These are phyloP conservation scores for Moelleriella libera DNA, from an alignment of 2,329 filamentous ascomycete species.

Conservation along the genomic window DNA sequence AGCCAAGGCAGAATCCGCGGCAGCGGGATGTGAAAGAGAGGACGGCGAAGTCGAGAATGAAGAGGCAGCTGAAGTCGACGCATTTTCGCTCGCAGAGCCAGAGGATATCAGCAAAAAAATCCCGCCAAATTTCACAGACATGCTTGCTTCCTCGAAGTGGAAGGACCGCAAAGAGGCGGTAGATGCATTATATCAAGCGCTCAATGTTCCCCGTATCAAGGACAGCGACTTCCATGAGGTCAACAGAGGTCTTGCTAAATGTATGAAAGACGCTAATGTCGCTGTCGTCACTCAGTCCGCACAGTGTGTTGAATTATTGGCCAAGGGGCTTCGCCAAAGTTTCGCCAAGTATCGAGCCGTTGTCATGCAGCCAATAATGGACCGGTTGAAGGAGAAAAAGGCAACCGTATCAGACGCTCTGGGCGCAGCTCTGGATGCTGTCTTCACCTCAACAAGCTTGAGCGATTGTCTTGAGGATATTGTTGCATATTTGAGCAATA, in stretches of 20 bases:
- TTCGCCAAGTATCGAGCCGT: constrained; percentile 70
- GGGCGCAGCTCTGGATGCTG: constrained; percentile 65
- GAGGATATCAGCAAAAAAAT: constrained; percentile 76
- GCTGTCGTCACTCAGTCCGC: constrained; percentile 87
- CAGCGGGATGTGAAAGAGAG: constrained; percentile 42
- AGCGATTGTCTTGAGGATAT: constrained; percentile 88
- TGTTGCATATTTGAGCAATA: constrained; percentile 70
- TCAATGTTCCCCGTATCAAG: constrained; percentile 84
- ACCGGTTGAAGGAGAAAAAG: constrained; percentile 97
- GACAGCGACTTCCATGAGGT: constrained; percentile 81
- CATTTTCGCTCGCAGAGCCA: constrained; percentile 69
- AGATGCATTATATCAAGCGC: constrained; percentile 59
- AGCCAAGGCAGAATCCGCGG: constrained; percentile 61
- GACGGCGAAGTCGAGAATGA: constrained; percentile 39
- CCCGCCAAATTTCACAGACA: constrained; percentile 69
- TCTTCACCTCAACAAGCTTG: constrained; percentile 52
- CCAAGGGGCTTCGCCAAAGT: constrained; percentile 64
- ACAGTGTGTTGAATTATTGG: constrained; percentile 80
- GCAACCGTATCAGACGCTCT: constrained; percentile 76
- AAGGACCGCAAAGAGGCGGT: constrained; percentile 94
- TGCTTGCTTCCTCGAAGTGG: constrained; percentile 85
- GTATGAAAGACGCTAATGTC: constrained; percentile 98
- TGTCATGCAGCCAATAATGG: constrained; percentile 82
- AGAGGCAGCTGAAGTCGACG: constrained; percentile 54
- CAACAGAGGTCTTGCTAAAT: constrained; percentile 73